Conservation (phyloP, 2,329 filamentous ascomycete species). For the Septoria linicola region DNA sequence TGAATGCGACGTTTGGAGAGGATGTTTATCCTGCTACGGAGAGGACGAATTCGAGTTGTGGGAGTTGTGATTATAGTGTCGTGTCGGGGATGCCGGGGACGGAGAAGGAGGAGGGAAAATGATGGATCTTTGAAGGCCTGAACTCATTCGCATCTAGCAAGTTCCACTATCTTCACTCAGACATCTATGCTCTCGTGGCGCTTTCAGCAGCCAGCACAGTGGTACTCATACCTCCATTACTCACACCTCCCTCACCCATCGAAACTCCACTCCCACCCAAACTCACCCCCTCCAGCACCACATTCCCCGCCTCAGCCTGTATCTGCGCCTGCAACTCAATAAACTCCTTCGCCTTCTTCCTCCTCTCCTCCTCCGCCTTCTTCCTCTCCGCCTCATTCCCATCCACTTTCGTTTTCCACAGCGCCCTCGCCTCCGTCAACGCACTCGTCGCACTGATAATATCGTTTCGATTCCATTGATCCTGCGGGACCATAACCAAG, state of each 20-base stretch:
- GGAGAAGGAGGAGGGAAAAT: too few species aligned
- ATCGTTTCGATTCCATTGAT: slow-evolving; percentile 34
- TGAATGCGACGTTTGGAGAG: slow-evolving; percentile 36
- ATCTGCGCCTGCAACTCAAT: slow-evolving; percentile 21
- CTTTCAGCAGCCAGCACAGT: too few species aligned
- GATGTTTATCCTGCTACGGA: slow-evolving; percentile 33
- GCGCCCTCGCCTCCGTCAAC: slow-evolving; percentile 31
- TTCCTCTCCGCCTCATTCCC: slow-evolving; percentile 19
- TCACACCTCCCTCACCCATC: too few species aligned
- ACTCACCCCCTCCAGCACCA: too few species aligned
- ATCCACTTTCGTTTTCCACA: slow-evolving; percentile 28
- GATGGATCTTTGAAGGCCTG: too few species aligned
- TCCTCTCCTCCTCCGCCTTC: slow-evolving; percentile 15
- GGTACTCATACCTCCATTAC: too few species aligned
- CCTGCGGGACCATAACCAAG: slow-evolving; percentile 36
- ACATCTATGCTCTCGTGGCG: too few species aligned
- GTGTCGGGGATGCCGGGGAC: slow-evolving; percentile 23
- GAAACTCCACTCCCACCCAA: too few species aligned
- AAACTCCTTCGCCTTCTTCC: slow-evolving; percentile 18
- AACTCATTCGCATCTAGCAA: too few species aligned
- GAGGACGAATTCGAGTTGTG: slow-evolving; percentile 27
- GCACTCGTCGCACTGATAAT: slow-evolving; percentile 34
- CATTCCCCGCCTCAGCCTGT: slow-evolving; percentile 21
- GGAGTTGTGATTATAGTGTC: slow-evolving; percentile 24
- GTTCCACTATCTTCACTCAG: too few species aligned